A percentile compares a stretch with the other conserved stretches of the same genome.
phyloP scores from a whole-genome alignment of 2,329 filamentous ascomycete genomes.

The Chaetomiaceae sp. region DNA sequence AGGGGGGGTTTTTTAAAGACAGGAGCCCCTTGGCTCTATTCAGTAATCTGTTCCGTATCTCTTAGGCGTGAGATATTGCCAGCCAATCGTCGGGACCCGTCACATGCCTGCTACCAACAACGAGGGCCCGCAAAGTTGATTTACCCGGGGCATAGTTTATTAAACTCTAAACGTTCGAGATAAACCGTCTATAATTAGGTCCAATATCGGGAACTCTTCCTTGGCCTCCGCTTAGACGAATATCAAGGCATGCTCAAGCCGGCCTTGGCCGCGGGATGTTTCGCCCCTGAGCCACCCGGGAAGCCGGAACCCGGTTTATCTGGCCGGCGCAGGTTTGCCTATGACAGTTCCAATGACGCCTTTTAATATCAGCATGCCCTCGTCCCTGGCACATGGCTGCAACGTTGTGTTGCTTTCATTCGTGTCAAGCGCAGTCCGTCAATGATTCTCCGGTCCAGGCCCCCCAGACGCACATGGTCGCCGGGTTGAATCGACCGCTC shows the following conservation, averaged over 20 bases:
- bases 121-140: background rate
- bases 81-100: background rate
- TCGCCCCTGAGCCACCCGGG: background rate
- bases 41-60: background rate
- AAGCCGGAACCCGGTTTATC: slow-evolving; percentile 2
- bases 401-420: slow-evolving; percentile 2
- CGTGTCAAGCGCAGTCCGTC: background rate
- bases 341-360: background rate
- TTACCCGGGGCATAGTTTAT: slow-evolving; percentile 14
- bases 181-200: slow-evolving; percentile 12
- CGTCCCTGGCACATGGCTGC: background rate
- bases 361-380: background rate
- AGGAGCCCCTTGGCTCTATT: background rate
- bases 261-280: background rate
- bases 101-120: background rate
- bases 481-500: background rate
- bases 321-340: background rate
- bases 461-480: background rate
- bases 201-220: background rate
- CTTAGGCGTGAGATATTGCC: slow-evolving; percentile 1
- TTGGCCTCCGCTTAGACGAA: background rate
- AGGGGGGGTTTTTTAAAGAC: background rate
- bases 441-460: background rate
- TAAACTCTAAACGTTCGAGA: background rate
- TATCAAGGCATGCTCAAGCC: background rate